Evolutionary conservation across 805 yeast species (phyloP).

Genomic region (Candida xiaguanensis): DNA sequence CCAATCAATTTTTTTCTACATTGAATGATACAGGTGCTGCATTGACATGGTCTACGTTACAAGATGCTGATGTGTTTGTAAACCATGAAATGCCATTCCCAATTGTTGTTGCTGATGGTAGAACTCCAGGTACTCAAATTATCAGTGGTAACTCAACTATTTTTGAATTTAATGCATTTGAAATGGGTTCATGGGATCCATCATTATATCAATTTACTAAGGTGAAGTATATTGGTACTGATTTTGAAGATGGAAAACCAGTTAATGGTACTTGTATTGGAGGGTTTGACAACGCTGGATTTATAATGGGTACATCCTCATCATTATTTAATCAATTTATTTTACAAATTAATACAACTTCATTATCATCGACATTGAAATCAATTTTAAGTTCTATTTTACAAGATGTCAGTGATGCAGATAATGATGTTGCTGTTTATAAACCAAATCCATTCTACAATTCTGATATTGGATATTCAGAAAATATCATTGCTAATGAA

Average conservation of each 20-base stretch:
- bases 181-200: slow-evolving; percentile 43
- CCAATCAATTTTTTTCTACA: slow-evolving; percentile 26
- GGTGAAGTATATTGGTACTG: slow-evolving; percentile 29
- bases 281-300: slow-evolving; percentile 36
- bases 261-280: slow-evolving; percentile 19
- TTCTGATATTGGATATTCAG: slow-evolving; percentile 16
- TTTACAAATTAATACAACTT: slow-evolving; percentile 15
- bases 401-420: slow-evolving; percentile 18
- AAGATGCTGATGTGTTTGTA: slow-evolving; percentile 19
- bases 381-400: slow-evolving; percentile 23
- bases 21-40: slow-evolving; percentile 27
- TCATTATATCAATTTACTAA: slow-evolving; percentile 28
- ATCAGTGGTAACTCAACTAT: slow-evolving; percentile 65
- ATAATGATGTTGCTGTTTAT: slow-evolving; percentile 38
- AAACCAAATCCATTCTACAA: slow-evolving; percentile 39
- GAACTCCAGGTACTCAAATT: slow-evolving; percentile 57
- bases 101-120: slow-evolving; percentile 47
- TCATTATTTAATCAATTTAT: slow-evolving; percentile 36
- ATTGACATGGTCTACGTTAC: slow-evolving; percentile 29
- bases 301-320: slow-evolving; percentile 37
- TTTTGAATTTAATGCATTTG: slow-evolving; percentile 36
- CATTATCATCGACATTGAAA: slow-evolving; percentile 20
- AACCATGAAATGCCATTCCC: slow-evolving; percentile 38
- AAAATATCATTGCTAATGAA: slow-evolving; percentile 18
- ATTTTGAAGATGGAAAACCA: slow-evolving; percentile 17